Percentiles rank a stretch among this genome's conserved stretches.
phyloP scores from a whole-genome alignment of 805 yeast genomes.

The Cyberlindnera mycetangii region DNA sequence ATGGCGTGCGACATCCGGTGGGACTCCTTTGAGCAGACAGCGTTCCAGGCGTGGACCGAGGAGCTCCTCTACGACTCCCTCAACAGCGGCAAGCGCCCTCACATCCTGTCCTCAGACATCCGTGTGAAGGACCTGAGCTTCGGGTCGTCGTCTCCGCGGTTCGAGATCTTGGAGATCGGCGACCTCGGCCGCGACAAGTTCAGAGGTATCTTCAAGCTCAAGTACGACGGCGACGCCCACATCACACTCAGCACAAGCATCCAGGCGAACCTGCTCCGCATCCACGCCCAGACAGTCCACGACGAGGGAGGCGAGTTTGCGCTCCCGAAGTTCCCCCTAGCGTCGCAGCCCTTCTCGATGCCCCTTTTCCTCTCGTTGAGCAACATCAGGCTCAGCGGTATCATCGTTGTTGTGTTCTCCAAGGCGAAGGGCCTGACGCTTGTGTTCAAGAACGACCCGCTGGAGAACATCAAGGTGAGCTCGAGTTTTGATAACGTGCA shows the following conservation, averaged over 20 bases:
- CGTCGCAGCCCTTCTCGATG: slow-evolving; percentile 66
- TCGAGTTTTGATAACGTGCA: slow-evolving; percentile 86
- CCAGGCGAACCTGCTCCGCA: slow-evolving; percentile 80
- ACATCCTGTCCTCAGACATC: slow-evolving; percentile 66
- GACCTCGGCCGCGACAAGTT: slow-evolving; percentile 74
- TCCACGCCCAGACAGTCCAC: slow-evolving; percentile 39
- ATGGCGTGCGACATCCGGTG: slow-evolving; percentile 83
- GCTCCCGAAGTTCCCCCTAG: slow-evolving; percentile 62
- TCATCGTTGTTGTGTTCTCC: slow-evolving; percentile 79
- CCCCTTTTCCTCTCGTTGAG: slow-evolving; percentile 76
- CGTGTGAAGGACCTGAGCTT: slow-evolving; percentile 65
- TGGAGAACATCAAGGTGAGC: slow-evolving; percentile 76
- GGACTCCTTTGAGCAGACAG: slow-evolving; percentile 67
- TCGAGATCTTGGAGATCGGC: slow-evolving; percentile 80
- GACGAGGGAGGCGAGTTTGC: slow-evolving; percentile 46
- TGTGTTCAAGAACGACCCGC: slow-evolving; percentile 86
- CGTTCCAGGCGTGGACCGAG: slow-evolving; percentile 58
- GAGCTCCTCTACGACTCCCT: slow-evolving; percentile 68
- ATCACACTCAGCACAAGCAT: slow-evolving; percentile 75
- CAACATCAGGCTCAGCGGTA: slow-evolving; percentile 70
- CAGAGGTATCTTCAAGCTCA: slow-evolving; percentile 77
- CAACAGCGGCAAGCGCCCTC: slow-evolving; percentile 70
- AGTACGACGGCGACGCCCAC: slow-evolving; percentile 72
- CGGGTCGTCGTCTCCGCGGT: slow-evolving; percentile 70
- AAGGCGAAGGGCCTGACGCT: slow-evolving; percentile 80